Evolutionary conservation across 176 grass and related monocot species (phyloP), one percentile per base, ranked within the genome.

Genomic region (Bonia amplexicaulis): DNA sequence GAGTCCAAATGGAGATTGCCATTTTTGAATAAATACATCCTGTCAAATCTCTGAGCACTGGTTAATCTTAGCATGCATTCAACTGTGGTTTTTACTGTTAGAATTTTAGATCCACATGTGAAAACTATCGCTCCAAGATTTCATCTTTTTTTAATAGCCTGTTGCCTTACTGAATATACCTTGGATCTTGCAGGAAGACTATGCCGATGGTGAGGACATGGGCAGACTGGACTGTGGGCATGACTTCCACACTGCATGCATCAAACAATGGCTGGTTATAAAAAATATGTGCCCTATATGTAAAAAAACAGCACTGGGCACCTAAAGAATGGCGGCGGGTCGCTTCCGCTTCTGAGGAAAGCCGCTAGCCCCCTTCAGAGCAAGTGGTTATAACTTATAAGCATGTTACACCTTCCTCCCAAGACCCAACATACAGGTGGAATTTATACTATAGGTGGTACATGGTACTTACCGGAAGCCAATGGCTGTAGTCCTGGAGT

Each of bases 211-310:
- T 0, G 94, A 96, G 25, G 91, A 93, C 60, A 75, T 96, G 83
- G 94, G 94, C 46, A 88, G 87, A 52, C 76, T 96, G 66, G 89
- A 91, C 29, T 96, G 94, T 31, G 91, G 94, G 54, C 94, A 96
- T 48, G 87, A 96, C 61, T 96, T 96, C 67, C 91, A 96, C 85
- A 85, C 81, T 0, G 25, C 54, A 4, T 96, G 94, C 81, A 91
- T 96, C 55, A 96, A 96, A 73, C 83, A 96, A 83, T 96, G 94
- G 94, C 58, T 93, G 17, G 85, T 89, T 65, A 90, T 93, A 79
- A 93, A 96, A 86, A 96, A 96, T 46, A 64, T 89, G 39, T 96
- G 94, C 89, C 94, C 94, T 39, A 88, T 96, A 48, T 96, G 94
- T 84, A 96, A 96, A 88, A 91, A 88, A 46, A 91, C 87, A 40